A percentile compares a stretch with the other conserved stretches of the same genome.
phyloP scores from a whole-genome alignment of 257 asterid species.

The Euphrasia confusa region DNA sequence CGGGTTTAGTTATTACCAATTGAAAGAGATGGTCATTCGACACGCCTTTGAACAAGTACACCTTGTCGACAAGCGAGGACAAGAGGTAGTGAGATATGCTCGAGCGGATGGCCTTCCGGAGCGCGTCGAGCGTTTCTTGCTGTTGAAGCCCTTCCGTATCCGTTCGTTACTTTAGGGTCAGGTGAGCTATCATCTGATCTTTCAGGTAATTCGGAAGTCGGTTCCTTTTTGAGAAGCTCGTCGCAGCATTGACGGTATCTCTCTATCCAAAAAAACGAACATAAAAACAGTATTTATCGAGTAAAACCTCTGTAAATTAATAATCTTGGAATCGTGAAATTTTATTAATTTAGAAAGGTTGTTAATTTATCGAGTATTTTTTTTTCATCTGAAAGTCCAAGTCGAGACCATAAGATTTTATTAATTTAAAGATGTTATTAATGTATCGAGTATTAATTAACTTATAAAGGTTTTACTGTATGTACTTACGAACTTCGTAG shows the following conservation, averaged over 20 bases:
- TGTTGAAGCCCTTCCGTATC: slow-evolving; percentile 82
- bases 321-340: too few species aligned
- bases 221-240: slow-evolving; percentile 72
- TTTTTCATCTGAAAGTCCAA: too few species aligned
- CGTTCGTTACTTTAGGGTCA: slow-evolving; percentile 66
- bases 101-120: slow-evolving; percentile 81
- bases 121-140: slow-evolving; percentile 69
- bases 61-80: slow-evolving; percentile 58
- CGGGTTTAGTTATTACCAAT: slow-evolving; percentile 40
- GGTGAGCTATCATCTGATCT: slow-evolving; percentile 79
- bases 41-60: slow-evolving; percentile 69
- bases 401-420: too few species aligned
- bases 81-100: slow-evolving; percentile 67
- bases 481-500: slow-evolving; percentile 68
- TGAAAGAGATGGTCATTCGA: slow-evolving; percentile 81
- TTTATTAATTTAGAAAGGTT: too few species aligned
- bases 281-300: neutral
- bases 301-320: too few species aligned
- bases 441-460: too few species aligned
- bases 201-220: slow-evolving; percentile 55
- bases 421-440: too few species aligned
- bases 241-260: slow-evolving; percentile 73
- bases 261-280: slow-evolving; percentile 31
- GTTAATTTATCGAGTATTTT: too few species aligned
- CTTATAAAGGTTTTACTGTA: neutral